Evolutionary conservation across 1,284 basidiomycete species (phyloP).

Genomic region (Gastroboletus turbinatus): DNA sequence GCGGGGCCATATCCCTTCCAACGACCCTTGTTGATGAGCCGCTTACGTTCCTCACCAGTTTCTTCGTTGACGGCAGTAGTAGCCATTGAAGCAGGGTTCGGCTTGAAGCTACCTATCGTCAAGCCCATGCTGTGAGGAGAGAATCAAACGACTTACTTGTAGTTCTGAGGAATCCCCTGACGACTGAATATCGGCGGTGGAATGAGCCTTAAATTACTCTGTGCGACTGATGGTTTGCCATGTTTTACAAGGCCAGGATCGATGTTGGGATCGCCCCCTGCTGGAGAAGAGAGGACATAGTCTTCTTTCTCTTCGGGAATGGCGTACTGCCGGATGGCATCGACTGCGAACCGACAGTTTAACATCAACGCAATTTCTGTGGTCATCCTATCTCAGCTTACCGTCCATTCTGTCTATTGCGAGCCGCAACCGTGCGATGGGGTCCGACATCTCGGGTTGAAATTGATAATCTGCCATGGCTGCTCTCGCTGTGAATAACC

Average conservation of each 20-base stretch:
- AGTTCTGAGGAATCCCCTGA: slow-evolving; percentile 72
- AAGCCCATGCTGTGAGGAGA: neutral
- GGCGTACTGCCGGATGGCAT: slow-evolving; percentile 65
- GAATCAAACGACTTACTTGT: slow-evolving; percentile 51
- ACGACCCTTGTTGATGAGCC: slow-evolving; percentile 75
- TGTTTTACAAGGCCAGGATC: slow-evolving; percentile 33
- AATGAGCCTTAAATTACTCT: slow-evolving; percentile 67
- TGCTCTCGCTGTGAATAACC: slow-evolving; percentile 34
- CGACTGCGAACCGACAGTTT: slow-evolving; percentile 47
- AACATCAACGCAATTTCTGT: neutral
- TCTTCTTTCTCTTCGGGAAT: slow-evolving; percentile 69
- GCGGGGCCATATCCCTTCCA: slow-evolving; percentile 78
- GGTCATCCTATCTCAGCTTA: slow-evolving; percentile 34
- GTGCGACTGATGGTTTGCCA: slow-evolving; percentile 21
- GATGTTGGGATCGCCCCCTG: slow-evolving; percentile 33
- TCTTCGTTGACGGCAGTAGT: slow-evolving; percentile 65
- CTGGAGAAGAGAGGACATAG: slow-evolving; percentile 41
- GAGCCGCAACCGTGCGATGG: slow-evolving; percentile 62
- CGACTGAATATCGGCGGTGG: slow-evolving; percentile 86
- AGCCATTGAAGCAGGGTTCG: slow-evolving; percentile 70
- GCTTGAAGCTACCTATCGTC: slow-evolving; percentile 60
- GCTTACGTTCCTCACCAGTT: slow-evolving; percentile 78
- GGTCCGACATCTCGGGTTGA: slow-evolving; percentile 70
- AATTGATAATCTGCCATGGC: slow-evolving; percentile 94
- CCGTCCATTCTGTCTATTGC: slow-evolving; percentile 82